These are phyloP conservation scores for Lactarius sanguifluus DNA, from an alignment of 768 basidiomycete species.

Conservation along the genomic window DNA sequence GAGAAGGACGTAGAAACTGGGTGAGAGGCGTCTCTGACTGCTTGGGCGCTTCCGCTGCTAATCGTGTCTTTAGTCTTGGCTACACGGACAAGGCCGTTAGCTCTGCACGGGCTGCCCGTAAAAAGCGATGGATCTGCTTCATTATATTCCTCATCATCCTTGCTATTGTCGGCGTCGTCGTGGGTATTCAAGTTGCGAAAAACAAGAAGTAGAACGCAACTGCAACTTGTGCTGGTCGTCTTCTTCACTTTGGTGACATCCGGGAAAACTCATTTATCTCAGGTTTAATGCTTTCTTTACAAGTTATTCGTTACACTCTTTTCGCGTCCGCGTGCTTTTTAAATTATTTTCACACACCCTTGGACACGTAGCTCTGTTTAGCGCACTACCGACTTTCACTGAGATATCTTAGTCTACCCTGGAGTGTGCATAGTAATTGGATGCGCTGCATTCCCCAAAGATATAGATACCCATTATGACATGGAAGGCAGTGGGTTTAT, in stretches of 20 bases:
- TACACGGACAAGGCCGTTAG: conserved; percentile 86
- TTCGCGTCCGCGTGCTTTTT: conserved; percentile 2
- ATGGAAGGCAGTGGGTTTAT: neutral
- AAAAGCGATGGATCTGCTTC: conserved; percentile 98
- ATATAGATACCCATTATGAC: conserved; percentile 22
- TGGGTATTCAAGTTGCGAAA: conserved; percentile 56
- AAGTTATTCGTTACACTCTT: conserved; percentile 9
- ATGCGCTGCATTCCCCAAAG: neutral
- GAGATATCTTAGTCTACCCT: conserved; percentile 7
- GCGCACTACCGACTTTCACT: conserved; percentile 9
- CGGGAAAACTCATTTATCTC: conserved; percentile 10
- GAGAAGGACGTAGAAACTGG: conserved; percentile 86
- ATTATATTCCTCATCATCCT: conserved; percentile 62
- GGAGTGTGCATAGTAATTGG: conserved; percentile 8
- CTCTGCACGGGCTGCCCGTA: conserved; percentile 85
- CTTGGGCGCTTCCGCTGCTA: conserved; percentile 8
- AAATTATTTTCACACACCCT: conserved; percentile 5
- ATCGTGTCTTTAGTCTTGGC: conserved; percentile 50
- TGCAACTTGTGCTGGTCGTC: neutral
- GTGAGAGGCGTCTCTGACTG: conserved; percentile 43
- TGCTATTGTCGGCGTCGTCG: conserved; percentile 62
- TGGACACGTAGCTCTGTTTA: conserved; percentile 11
- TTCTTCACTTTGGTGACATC: neutral
- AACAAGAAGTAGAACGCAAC: conserved; percentile 36
- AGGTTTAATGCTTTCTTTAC: conserved; percentile 10